phyloP scores from a whole-genome alignment of 345 rosid genomes.

The Limnanthes douglasii region DNA sequence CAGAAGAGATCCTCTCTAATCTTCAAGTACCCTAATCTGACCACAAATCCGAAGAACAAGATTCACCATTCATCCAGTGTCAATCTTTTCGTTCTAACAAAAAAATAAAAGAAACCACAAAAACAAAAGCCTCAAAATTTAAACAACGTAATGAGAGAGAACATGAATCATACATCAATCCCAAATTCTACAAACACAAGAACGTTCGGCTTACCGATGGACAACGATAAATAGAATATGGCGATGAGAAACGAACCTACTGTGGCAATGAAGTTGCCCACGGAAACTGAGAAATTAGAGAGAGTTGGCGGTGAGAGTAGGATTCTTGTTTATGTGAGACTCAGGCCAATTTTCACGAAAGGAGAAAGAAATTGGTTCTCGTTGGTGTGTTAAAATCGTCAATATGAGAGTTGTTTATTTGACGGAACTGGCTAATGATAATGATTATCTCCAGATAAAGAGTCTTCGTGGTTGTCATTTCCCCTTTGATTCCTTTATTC shows the following conservation, averaged over 20 bases:
- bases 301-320: slow-evolving; percentile 23
- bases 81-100: slow-evolving; percentile 30
- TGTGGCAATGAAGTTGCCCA: slow-evolving; percentile 59
- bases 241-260: background rate
- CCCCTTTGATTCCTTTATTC: slow-evolving; percentile 74
- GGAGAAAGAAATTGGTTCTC: slow-evolving; percentile 70
- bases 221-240: slow-evolving; percentile 28
- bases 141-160: slow-evolving; percentile 30
- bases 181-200: slow-evolving; percentile 24
- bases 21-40: slow-evolving; percentile 22
- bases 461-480: slow-evolving; percentile 85
- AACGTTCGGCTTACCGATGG: slow-evolving; percentile 32
- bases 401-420: slow-evolving; percentile 71
- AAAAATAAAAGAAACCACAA: slow-evolving; percentile 14
- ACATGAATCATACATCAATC: slow-evolving; percentile 14
- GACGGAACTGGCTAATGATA: slow-evolving; percentile 66
- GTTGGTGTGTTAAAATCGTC: slow-evolving; percentile 73
- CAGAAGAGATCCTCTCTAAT: slow-evolving; percentile 63
- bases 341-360: slow-evolving; percentile 85
- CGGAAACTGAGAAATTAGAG: slow-evolving; percentile 43
- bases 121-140: slow-evolving; percentile 16
- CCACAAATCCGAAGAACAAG: slow-evolving; percentile 34
- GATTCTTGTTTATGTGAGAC: slow-evolving; percentile 80
- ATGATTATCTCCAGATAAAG: slow-evolving; percentile 76
- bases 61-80: slow-evolving; percentile 35